phyloP scores from a whole-genome alignment of 257 asterid species.

The Nicotiana otophora region DNA sequence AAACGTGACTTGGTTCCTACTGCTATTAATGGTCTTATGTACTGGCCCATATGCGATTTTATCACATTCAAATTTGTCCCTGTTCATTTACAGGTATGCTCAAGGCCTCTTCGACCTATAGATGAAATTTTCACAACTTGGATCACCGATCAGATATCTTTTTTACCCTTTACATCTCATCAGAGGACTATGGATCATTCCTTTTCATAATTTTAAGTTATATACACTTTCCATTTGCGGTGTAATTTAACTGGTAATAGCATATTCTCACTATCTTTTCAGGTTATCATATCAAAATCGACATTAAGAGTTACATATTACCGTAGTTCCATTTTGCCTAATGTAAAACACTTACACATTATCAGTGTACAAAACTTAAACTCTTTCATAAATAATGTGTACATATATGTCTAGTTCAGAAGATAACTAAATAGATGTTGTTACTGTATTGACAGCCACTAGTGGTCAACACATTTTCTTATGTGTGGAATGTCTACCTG shows the following conservation, averaged over 20 bases:
- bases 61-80: constrained; percentile 77
- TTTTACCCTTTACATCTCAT: too few relatives aligned
- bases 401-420: neutral
- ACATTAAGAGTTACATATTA: too few relatives aligned
- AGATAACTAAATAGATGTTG: neutral
- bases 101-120: neutral
- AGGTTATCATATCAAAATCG: neutral
- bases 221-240: too few relatives aligned
- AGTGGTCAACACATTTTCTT: constrained; percentile 67
- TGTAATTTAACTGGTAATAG: neutral
- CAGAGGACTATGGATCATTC: too few relatives aligned
- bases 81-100: constrained; percentile 65
- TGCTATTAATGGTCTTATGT: constrained; percentile 51
- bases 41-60: constrained; percentile 86
- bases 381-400: neutral
- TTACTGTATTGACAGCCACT: constrained; percentile 56
- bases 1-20: constrained; percentile 76
- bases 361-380: neutral
- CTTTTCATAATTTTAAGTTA: too few relatives aligned
- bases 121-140: neutral
- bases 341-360: neutral
- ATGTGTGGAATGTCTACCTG: constrained; percentile 74
- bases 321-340: neutral
- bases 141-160: neutral
- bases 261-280: neutral